phyloP scores from a whole-genome alignment of 495 filamentous ascomycete genomes.

The Aspergillus conjunctus region DNA sequence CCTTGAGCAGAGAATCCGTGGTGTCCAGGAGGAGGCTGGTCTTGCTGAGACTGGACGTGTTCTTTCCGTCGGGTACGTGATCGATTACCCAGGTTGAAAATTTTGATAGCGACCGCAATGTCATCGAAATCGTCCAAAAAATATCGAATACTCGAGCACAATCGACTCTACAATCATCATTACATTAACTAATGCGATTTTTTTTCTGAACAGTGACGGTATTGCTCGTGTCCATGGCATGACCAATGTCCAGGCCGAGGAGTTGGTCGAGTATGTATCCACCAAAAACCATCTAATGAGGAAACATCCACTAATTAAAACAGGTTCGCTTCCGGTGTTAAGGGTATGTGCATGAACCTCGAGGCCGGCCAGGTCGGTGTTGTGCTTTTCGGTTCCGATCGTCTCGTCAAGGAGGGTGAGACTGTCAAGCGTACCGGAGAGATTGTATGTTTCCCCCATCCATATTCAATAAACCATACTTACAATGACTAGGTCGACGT shows the following conservation, averaged over 20 bases:
- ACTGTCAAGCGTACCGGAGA: slow-evolving; percentile 99
- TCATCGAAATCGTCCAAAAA: slow-evolving; percentile 32
- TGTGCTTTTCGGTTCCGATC: slow-evolving; percentile 99
- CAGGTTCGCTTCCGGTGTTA: slow-evolving; percentile 98
- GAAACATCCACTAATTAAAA: slow-evolving; percentile 32
- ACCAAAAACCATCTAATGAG: slow-evolving; percentile 24
- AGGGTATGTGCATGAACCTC: slow-evolving; percentile 99
- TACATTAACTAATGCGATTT: slow-evolving; percentile 23
- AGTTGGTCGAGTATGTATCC: slow-evolving; percentile 94
- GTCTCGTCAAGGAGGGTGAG: slow-evolving; percentile 99
- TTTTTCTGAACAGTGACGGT: slow-evolving; percentile 77
- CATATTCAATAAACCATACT: slow-evolving; percentile 18
- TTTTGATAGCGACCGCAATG: slow-evolving; percentile 36
- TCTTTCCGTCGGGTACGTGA: slow-evolving; percentile 95
- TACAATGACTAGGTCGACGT: slow-evolving; percentile 79
- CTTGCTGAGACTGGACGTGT: slow-evolving; percentile 99
- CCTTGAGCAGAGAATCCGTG: slow-evolving; percentile 97
- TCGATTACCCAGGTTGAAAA: slow-evolving; percentile 32
- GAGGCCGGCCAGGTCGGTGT: slow-evolving; percentile 99
- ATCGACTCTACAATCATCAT: slow-evolving; percentile 2
- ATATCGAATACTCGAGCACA: slow-evolving; percentile 5
- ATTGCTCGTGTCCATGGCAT: slow-evolving; percentile 99
- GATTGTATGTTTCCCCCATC: slow-evolving; percentile 70
- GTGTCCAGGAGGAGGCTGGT: slow-evolving; percentile 92
- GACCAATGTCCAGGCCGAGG: slow-evolving; percentile 99